A percentile compares a stretch with the other conserved stretches of the same genome.
Conservation (phyloP, 2,329 filamentous ascomycete species). For the Ophioceras dolichostomum region DNA sequence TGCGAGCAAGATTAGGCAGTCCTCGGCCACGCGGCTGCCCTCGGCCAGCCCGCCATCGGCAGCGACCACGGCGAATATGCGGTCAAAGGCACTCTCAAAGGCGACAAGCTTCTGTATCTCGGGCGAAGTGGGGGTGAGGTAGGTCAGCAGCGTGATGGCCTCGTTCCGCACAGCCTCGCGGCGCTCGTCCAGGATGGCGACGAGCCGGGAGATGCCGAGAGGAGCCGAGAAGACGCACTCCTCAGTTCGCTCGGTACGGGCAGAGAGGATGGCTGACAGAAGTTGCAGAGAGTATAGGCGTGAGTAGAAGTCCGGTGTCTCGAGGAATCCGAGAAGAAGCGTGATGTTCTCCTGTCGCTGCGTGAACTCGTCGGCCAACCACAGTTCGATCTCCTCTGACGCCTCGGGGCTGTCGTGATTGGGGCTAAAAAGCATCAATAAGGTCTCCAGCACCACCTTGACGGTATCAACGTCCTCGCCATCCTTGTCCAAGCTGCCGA, state of each 20-base stretch:
- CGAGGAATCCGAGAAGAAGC: conserved; percentile 77
- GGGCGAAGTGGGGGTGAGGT: conserved; percentile 72
- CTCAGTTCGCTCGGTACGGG: conserved; percentile 82
- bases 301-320: conserved; percentile 78
- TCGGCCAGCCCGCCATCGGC: conserved; percentile 70
- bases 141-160: conserved; percentile 74
- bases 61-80: conserved; percentile 70
- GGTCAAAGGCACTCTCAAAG: conserved; percentile 88
- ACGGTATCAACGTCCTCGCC: conserved; percentile 92
- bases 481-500: conserved; percentile 75
- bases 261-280: conserved; percentile 71
- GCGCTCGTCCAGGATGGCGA: conserved; percentile 70
- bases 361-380: conserved; percentile 96
- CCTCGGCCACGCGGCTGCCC: conserved; percentile 80
- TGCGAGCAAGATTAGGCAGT: conserved; percentile 80
- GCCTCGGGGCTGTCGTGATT: conserved; percentile 71
- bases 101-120: conserved; percentile 93
- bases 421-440: conserved; percentile 79
- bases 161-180: conserved; percentile 84
- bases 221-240: conserved; percentile 88
- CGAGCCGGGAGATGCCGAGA: conserved; percentile 75
- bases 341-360: conserved; percentile 96
- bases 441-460: conserved; percentile 86
- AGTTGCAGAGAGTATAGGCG: conserved; percentile 86
- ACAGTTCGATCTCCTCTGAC: conserved; percentile 89